Evolutionary conservation across 176 grass and related monocot genomes (phyloP), one percentile per base, ranked within the genome.

Genomic region (Calamus simplicifolius): DNA sequence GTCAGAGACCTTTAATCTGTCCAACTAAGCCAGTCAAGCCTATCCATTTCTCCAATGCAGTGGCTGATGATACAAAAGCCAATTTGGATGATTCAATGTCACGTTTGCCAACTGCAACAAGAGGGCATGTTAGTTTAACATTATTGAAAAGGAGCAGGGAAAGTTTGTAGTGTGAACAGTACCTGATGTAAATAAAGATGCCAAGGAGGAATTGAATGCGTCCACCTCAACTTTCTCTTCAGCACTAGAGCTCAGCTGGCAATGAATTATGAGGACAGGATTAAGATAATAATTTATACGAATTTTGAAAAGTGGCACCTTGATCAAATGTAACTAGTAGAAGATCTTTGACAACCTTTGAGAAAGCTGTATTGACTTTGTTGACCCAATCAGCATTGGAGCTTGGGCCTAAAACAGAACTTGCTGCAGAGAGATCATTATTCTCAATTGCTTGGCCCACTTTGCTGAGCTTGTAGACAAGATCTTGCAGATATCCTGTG

Each of bases 401-500:
- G 35, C 63, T 75, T 5, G 66, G 27, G 4, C 93, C 93, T 21
- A 92, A 74, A 25, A 85, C 75, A 68, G 38, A 80, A 73, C 73
- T 72, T 38, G 93, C 93, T 43, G 84, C 79, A 38, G 78, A 29
- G 26, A 92, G 73, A 57, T 89, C 84, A 48, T 84, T 67, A 27
- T 83, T 98, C 23, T 98, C 93, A 73, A 89, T 88, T 68, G 87
- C 93, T 75, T 89, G 87, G 16, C 87, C 93, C 56, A 98, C 93
- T 77, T 85, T 98, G 84, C 84, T 92, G 56, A 89, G 51, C 77
- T 92, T 98, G 78, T 98, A 98, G 50, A 98, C 72, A 21, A 92
- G 54, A 26, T 85, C 84, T 86, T 92, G 93, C 65, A 98, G 56
- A 57, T 98, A 92, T n/a, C 87, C 81, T 98, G 81, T 73, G 58